Evolutionary conservation across 73 alveolate genomes (phyloP).

Genomic region (Breviolum minutum): DNA sequence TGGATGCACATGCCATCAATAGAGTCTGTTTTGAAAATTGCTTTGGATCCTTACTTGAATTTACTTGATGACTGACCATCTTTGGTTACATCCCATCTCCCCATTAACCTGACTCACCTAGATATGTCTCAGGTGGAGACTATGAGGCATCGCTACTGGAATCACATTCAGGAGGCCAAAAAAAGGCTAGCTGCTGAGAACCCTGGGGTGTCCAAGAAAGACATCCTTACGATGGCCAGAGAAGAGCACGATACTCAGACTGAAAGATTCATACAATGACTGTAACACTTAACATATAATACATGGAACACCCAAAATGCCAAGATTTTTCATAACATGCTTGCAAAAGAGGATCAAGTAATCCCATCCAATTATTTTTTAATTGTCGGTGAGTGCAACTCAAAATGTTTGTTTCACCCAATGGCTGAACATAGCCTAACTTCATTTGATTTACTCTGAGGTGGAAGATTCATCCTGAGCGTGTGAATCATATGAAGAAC

Average conservation of each 20-base stretch:
- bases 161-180: slow-evolving; percentile 1
- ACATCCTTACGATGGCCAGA: neutral
- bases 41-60: too few relatives aligned
- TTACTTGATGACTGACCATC: neutral
- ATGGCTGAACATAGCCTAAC: too few relatives aligned
- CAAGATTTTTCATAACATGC: neutral
- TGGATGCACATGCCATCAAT: too few relatives aligned
- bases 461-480: neutral
- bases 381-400: too few relatives aligned
- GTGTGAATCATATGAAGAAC: neutral
- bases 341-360: too few relatives aligned
- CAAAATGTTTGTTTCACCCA: neutral
- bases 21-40: neutral
- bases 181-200: neutral
- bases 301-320: neutral
- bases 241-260: neutral
- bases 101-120: too few relatives aligned
- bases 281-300: neutral
- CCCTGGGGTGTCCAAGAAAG: neutral
- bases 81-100: too few relatives aligned
- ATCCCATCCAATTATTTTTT: too few relatives aligned
- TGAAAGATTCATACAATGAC: neutral
- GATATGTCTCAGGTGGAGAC: too few relatives aligned
- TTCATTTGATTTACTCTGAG: too few relatives aligned
- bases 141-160: neutral